phyloP scores from a whole-genome alignment of 257 asterid genomes.

The Nicotiana benthamiana region DNA sequence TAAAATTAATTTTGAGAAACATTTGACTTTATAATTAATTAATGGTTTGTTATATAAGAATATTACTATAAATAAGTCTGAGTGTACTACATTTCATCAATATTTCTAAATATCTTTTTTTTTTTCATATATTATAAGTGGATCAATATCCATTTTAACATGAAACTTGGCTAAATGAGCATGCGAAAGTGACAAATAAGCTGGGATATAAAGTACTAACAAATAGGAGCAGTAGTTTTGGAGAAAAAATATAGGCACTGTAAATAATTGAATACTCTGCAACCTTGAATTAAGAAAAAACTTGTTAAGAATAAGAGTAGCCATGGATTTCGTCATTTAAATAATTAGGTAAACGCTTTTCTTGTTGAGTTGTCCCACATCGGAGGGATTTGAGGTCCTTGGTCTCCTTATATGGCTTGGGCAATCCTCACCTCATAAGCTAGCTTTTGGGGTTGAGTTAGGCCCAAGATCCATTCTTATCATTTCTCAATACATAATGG shows the following conservation, averaged over 20 bases:
- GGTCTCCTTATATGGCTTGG: no score
- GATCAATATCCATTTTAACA: background rate
- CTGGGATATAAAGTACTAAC: background rate
- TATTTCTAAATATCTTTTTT: no score
- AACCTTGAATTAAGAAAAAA: background rate
- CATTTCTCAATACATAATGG: background rate
- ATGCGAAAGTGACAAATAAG: background rate
- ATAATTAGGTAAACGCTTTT: background rate
- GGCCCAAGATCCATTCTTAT: no score
- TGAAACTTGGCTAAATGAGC: background rate
- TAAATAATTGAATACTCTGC: background rate
- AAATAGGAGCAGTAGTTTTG: background rate
- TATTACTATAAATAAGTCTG: no score
- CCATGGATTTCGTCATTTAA: background rate
- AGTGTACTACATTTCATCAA: no score
- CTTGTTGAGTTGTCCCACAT: no score
- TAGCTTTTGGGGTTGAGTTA: no score
- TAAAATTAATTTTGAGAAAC: no score
- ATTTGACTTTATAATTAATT: no score
- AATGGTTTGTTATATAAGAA: no score
- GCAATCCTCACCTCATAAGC: no score
- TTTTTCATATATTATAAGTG: background rate
- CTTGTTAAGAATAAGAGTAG: background rate
- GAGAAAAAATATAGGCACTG: background rate
- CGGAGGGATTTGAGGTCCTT: no score